Conservation (phyloP, 1,284 basidiomycete species). For the Rhodotorula sp. region DNA sequence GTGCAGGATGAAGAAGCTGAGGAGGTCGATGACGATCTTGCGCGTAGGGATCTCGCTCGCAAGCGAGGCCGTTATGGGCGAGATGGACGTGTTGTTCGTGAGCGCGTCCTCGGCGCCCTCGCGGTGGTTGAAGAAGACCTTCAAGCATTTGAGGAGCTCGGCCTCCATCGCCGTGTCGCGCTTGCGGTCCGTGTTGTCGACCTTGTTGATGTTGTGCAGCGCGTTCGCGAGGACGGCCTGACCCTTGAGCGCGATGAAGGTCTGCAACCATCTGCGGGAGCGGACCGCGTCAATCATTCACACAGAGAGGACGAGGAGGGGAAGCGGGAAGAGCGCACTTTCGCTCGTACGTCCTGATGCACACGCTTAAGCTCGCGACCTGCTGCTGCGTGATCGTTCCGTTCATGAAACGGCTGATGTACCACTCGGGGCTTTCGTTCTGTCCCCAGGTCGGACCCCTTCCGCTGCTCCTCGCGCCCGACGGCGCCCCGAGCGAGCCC, state of each 20-base stretch:
- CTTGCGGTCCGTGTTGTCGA: slow-evolving; percentile 59
- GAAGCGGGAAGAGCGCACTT: slow-evolving; percentile 60
- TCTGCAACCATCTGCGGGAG: slow-evolving; percentile 23
- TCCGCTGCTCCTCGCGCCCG: background rate
- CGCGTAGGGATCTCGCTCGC: slow-evolving; percentile 81
- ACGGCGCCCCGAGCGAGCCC: background rate
- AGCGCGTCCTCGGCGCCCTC: slow-evolving; percentile 78
- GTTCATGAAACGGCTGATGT: slow-evolving; percentile 85
- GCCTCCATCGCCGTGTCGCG: slow-evolving; percentile 74
- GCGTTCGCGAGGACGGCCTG: slow-evolving; percentile 82
- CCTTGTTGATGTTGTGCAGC: slow-evolving; percentile 69
- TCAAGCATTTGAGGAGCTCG: slow-evolving; percentile 86
- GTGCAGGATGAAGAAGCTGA: slow-evolving; percentile 57
- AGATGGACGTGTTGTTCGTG: slow-evolving; percentile 73
- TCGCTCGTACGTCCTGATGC: slow-evolving; percentile 76
- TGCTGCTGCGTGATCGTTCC: slow-evolving; percentile 79
- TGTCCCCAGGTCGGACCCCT: slow-evolving; percentile 28
- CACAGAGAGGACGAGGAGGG: background rate
- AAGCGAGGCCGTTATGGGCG: slow-evolving; percentile 79
- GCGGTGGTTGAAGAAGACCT: slow-evolving; percentile 75
- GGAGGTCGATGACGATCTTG: slow-evolving; percentile 78
- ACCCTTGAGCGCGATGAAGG: slow-evolving; percentile 74
- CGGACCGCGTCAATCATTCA: background rate
- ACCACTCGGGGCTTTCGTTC: slow-evolving; percentile 58
- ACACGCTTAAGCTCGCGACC: slow-evolving; percentile 74